Evolutionary conservation across 1,284 basidiomycete genomes (phyloP).

Genomic region (Rhodotorula mucilaginosa): DNA sequence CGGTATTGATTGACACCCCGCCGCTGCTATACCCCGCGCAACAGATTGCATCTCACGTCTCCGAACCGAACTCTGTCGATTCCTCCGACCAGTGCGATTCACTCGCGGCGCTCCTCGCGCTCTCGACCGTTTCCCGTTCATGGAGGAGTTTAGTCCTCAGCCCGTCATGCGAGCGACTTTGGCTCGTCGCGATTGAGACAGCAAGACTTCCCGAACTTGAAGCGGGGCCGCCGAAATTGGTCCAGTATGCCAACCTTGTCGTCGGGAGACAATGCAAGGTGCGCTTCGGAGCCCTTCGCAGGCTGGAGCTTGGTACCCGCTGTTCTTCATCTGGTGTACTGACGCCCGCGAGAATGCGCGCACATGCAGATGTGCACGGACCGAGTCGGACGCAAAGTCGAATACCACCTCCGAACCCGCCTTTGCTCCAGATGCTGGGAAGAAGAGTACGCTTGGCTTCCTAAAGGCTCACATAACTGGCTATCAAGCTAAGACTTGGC

Average conservation of each 20-base stretch:
- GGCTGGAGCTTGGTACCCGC: neutral
- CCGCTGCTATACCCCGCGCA: no score
- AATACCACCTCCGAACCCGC: constrained; percentile 15
- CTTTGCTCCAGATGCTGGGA: constrained; percentile 26
- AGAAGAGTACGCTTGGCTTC: constrained; percentile 9
- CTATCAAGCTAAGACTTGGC: no score
- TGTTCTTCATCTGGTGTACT: no score
- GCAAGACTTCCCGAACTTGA: constrained; percentile 12
- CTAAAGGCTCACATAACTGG: no score
- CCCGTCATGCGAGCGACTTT: neutral
- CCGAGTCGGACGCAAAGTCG: constrained; percentile 12
- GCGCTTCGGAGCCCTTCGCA: neutral
- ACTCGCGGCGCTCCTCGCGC: constrained; percentile 7
- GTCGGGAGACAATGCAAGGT: constrained; percentile 16
- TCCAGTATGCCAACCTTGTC: constrained; percentile 12
- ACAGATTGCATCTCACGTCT: no score
- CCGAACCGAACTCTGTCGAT: neutral
- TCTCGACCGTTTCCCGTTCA: constrained; percentile 8
- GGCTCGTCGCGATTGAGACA: constrained; percentile 8
- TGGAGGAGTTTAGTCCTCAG: constrained; percentile 3
- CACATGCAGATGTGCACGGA: constrained; percentile 18
- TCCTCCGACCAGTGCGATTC: no score
- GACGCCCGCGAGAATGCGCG: neutral
- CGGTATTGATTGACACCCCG: no score
- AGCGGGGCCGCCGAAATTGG: neutral